Conservation (phyloP, 306 rosid species). For the Purshia tridentata region DNA sequence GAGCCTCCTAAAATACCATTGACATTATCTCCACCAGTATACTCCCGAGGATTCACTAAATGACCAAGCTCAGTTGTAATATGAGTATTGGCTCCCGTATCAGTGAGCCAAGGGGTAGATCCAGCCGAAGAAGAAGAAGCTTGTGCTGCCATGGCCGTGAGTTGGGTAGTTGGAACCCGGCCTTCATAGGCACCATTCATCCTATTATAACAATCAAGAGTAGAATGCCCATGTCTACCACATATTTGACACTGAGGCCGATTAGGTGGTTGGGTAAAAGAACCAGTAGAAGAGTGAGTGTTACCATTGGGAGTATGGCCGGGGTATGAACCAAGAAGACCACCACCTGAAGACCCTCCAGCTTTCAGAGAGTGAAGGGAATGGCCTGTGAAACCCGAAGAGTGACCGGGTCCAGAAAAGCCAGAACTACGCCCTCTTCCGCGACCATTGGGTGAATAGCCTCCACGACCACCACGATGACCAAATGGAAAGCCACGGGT, state of each 20-base stretch:
- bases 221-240: not conserved
- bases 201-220: not conserved
- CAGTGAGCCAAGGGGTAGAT: not conserved
- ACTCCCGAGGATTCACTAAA: not conserved
- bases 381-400: too few relatives aligned
- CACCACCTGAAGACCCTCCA: too few relatives aligned
- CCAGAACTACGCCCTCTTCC: not conserved
- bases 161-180: rapidly evolving
- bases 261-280: not conserved
- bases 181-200: not conserved
- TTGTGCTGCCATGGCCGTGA: not conserved
- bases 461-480: too few relatives aligned
- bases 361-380: too few relatives aligned
- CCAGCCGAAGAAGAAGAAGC: not conserved
- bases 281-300: not conserved
- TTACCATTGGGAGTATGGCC: not conserved
- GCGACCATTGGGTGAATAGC: not conserved
- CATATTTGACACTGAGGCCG: not conserved
- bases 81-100: not conserved
- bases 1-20: not conserved
- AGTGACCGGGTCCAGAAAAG: not conserved
- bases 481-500: too few relatives aligned
- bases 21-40: not conserved
- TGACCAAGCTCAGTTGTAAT: not conserved
- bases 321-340: not conserved